A percentile compares a stretch with the other conserved stretches of the same genome.
Conservation (phyloP, 768 basidiomycete species). For the Lactifluus piperatus region DNA sequence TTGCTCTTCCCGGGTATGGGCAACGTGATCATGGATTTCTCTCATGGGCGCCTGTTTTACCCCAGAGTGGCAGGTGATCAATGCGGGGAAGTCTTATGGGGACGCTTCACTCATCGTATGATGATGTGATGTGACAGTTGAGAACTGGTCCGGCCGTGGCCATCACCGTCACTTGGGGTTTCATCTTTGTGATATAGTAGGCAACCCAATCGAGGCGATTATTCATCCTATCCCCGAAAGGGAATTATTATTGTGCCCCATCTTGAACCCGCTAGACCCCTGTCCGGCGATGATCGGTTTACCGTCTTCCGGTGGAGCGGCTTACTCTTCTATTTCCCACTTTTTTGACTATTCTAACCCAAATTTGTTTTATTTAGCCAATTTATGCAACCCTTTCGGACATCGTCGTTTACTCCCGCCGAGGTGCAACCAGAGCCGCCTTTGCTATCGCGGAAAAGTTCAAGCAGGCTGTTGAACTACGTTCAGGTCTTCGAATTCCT, state of each 20-base stretch:
- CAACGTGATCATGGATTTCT: neutral
- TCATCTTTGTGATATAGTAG: neutral
- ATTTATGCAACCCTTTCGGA: constrained; percentile 87
- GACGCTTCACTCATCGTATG: neutral
- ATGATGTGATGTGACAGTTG: neutral
- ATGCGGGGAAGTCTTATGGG: neutral
- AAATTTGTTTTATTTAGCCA: constrained; percentile 37
- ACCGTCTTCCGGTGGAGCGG: constrained; percentile 2
- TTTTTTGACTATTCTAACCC: constrained; percentile 23
- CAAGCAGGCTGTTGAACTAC: constrained; percentile 46
- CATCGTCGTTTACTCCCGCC: constrained; percentile 79
- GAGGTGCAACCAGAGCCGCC: constrained; percentile 45
- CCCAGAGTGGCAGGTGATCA: constrained; percentile 9
- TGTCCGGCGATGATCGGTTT: constrained; percentile 14
- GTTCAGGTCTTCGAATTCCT: constrained; percentile 32
- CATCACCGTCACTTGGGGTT: neutral
- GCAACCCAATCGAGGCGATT: neutral
- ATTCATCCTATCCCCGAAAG: neutral
- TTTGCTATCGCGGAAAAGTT: constrained; percentile 57
- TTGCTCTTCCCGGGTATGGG: neutral
- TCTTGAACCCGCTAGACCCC: neutral
- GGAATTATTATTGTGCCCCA: neutral
- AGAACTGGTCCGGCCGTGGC: neutral
- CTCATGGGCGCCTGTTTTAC: constrained; percentile 3
- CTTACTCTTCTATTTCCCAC: neutral